Percentiles rank a stretch among this genome's conserved stretches.
Evolutionary conservation across 2,329 filamentous ascomycete species (phyloP).

Genomic region (Chrysoporthe puriensis): DNA sequence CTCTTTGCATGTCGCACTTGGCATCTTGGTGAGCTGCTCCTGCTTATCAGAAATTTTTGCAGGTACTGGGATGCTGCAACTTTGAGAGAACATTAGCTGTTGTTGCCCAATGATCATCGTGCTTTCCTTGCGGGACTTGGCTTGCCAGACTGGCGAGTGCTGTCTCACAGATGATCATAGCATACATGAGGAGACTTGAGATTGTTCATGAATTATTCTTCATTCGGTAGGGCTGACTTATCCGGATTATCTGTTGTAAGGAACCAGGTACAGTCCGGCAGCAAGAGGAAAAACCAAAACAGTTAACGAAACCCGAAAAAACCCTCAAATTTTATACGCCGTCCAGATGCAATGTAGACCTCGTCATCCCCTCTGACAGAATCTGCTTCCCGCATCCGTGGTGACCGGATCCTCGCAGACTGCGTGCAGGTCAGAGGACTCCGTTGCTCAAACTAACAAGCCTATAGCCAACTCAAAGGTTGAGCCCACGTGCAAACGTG

Average conservation of each 20-base stretch:
- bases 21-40: neutral
- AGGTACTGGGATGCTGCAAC: neutral
- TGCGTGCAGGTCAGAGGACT: conserved; percentile 53
- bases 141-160: neutral
- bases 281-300: conserved; percentile 29
- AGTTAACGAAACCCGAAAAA: conserved; percentile 31
- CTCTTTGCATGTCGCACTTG: conserved; percentile 4
- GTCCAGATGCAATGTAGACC: conserved; percentile 53
- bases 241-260: conserved; percentile 12
- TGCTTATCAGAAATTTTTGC: neutral
- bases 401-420: conserved; percentile 46
- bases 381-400: conserved; percentile 43
- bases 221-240: conserved; percentile 11
- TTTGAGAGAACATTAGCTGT: neutral
- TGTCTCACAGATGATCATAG: neutral
- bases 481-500: conserved; percentile 11
- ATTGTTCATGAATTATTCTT: neutral
- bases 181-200: neutral
- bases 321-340: conserved; percentile 47
- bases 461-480: conserved; percentile 25
- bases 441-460: conserved; percentile 38
- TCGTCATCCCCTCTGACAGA: conserved; percentile 52
- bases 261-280: conserved; percentile 19
- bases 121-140: neutral
- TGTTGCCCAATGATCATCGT: neutral